These are phyloP conservation scores for Martensiomyces pterosporus DNA, from an alignment of 192 early-diverging fungal species.

Conservation along the genomic window DNA sequence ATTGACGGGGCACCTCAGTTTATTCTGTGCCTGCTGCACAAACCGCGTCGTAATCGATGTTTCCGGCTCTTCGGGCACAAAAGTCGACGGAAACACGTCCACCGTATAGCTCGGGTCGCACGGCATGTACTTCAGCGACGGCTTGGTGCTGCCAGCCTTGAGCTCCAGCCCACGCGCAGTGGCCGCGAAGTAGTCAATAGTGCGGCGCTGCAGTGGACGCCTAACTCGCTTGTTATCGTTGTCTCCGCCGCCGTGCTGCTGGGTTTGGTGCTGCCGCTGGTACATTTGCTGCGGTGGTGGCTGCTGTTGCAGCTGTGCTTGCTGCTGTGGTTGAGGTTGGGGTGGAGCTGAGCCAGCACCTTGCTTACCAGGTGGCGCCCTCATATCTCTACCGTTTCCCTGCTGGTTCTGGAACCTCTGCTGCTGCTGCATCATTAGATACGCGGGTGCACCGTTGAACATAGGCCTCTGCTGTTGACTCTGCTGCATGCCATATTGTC, in stretches of 20 bases:
- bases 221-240: conserved; percentile 73
- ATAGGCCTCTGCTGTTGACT: conserved; percentile 13
- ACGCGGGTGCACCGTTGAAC: neutral
- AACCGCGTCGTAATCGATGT: conserved; percentile 34
- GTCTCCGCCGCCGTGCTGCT: conserved; percentile 9
- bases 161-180: conserved; percentile 68
- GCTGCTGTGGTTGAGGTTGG: neutral
- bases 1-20: conserved; percentile 85
- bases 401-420: conserved; percentile 17
- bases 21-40: conserved; percentile 68
- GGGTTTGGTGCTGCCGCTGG: conserved; percentile 11
- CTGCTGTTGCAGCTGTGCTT: neutral
- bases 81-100: conserved; percentile 54
- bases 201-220: conserved; percentile 86
- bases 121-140: conserved; percentile 23
- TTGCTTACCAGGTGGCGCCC: too few species aligned
- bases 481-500: conserved; percentile 16
- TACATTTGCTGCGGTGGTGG: conserved; percentile 14
- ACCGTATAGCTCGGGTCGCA: conserved; percentile 44
- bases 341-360: too few species aligned
- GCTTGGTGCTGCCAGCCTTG: conserved; percentile 6
- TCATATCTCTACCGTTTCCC: too few species aligned
- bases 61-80: conserved; percentile 37
- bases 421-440: conserved; percentile 13
- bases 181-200: conserved; percentile 88